Evolutionary conservation across 2,329 filamentous ascomycete species (phyloP), one percentile per base, ranked within the genome.

Genomic region (Lizonia empirigonia): DNA sequence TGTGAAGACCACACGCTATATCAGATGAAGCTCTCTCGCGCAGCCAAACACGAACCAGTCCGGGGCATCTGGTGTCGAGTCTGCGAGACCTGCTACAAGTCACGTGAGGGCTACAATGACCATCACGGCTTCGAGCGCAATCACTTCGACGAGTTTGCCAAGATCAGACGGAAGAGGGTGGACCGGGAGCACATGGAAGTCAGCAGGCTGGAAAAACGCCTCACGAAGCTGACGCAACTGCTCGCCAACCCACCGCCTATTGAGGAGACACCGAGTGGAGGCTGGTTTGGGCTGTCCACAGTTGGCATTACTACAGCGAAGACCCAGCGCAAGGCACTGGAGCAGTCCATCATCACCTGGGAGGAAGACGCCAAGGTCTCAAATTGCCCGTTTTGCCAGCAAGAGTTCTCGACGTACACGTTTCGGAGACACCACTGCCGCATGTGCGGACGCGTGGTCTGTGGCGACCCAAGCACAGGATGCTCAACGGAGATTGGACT

Each of bases 1-100:
- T 99, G 94, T 74, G 94, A 97, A 68, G 90, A 93, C 63, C 94
- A 99, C 72, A 97, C 94, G 44, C 96, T 99, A 92, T 99, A 97
- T 69, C 93, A 99, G 77, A 97, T 97, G 89, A 97, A 95, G 78
- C 80, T 99, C 9, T 96, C 92, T 7, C 82, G 92, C 46, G 88
- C 91, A 23, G 94, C 94, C 4, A 83, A 87, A 51, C 91, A 97
- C 74, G 94, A 99, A 58, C 93, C 94, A 0, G 85, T 94, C 1
- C 81, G 93, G 55, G 94, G 94, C 7, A 84, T 90, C 62, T 99
- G 94, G 94, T 96, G 90, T 63, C 80, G 94, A 42, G 93, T 97
- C 2, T 99, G 94, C 70, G 94, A 99, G 77, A 97, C 94, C n/a
- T 99, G 94, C 76, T 99, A 94, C 77, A 97, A 97, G 77, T 96